These are phyloP conservation scores for Aureobasidium mangrovei DNA, from an alignment of 2,329 filamentous ascomycete genomes.

Conservation along the genomic window DNA sequence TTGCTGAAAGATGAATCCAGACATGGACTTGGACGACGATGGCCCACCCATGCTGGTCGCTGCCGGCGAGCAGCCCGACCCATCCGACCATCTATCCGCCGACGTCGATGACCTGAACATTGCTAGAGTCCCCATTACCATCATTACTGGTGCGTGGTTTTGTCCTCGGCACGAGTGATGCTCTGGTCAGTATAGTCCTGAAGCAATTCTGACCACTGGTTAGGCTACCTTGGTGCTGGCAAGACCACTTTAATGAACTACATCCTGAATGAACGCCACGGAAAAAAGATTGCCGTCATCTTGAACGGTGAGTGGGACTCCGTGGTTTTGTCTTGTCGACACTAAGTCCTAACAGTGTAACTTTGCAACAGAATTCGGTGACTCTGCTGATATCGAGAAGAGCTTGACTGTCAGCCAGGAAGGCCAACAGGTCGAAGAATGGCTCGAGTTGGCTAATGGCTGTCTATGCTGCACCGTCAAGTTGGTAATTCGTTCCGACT, in stretches of 20 bases:
- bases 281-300: slow-evolving; percentile 96
- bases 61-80: slow-evolving; percentile 27
- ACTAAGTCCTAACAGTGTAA: slow-evolving; percentile 10
- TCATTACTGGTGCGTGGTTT: slow-evolving; percentile 58
- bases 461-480: slow-evolving; percentile 98
- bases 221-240: slow-evolving; percentile 87
- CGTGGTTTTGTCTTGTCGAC: background rate
- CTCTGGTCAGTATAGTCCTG: background rate
- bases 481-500: slow-evolving; percentile 33
- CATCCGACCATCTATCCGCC: slow-evolving; percentile 25
- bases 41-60: slow-evolving; percentile 54
- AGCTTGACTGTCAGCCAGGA: slow-evolving; percentile 77
- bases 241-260: slow-evolving; percentile 96
- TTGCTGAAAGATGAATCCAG: slow-evolving; percentile 15
- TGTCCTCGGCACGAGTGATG: background rate
- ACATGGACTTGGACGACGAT: slow-evolving; percentile 58
- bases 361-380: slow-evolving; percentile 28
- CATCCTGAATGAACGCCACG: slow-evolving; percentile 87
- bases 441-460: slow-evolving; percentile 91
- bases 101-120: slow-evolving; percentile 42
- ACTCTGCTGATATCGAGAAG: slow-evolving; percentile 83
- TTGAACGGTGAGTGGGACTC: slow-evolving; percentile 60
- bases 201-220: background rate
- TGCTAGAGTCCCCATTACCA: slow-evolving; percentile 71
- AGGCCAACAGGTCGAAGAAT: slow-evolving; percentile 77